Evolutionary conservation across 306 rosid species (phyloP).

Genomic region (Albizia julibrissin): DNA sequence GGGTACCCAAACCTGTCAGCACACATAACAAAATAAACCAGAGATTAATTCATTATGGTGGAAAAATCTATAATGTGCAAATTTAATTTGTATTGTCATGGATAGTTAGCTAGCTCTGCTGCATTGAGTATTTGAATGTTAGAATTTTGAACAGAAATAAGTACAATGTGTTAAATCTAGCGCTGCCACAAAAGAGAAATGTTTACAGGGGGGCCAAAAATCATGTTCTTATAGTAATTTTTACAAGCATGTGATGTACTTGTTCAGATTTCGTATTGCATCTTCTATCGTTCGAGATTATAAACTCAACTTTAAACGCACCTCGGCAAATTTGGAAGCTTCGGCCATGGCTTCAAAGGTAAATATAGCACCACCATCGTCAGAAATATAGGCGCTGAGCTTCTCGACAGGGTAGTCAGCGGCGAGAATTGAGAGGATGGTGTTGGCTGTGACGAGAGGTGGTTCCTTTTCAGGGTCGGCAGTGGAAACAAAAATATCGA

Average conservation of each 20-base stretch:
- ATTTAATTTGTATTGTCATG: background rate
- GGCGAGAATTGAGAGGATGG: conserved; percentile 75
- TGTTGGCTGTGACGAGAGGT: conserved; percentile 85
- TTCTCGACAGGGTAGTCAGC: conserved; percentile 76
- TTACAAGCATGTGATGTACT: background rate
- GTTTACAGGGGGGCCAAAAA: background rate
- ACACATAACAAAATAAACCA: background rate
- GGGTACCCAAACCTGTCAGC: conserved; percentile 76
- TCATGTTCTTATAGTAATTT: background rate
- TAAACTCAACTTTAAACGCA: conserved; percentile 15
- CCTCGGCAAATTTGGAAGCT: conserved; percentile 84
- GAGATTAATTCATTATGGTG: background rate
- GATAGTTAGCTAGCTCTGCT: background rate
- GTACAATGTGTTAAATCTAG: background rate
- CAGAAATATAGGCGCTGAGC: conserved; percentile 68
- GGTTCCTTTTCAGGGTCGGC: conserved; percentile 87
- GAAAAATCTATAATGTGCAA: background rate
- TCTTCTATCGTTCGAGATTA: background rate
- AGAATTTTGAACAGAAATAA: background rate
- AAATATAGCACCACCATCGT: conserved; percentile 93
- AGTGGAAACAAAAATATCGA: conserved; percentile 75
- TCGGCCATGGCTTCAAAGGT: conserved; percentile 91
- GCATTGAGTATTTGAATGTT: too few relatives aligned
- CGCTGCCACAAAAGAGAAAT: background rate
- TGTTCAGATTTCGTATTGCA: background rate